phyloP scores from a whole-genome alignment of 1,284 basidiomycete species.

The Irpex sp. region DNA sequence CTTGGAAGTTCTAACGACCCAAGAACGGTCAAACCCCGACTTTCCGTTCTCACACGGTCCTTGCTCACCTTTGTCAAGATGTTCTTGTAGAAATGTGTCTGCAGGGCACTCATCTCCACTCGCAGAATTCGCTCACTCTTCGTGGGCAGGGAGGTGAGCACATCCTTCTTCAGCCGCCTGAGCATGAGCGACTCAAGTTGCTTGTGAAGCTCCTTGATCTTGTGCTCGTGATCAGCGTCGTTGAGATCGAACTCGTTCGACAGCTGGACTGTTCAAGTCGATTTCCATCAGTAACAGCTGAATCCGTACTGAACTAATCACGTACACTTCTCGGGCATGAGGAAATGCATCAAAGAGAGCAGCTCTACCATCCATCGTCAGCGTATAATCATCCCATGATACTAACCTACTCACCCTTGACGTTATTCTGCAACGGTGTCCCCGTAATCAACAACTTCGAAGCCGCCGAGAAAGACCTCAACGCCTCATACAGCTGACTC shows the following conservation, averaged over 20 bases:
- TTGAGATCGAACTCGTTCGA: constrained; percentile 94
- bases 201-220: constrained; percentile 93
- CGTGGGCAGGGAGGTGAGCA: constrained; percentile 94
- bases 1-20: constrained; percentile 79
- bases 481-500: constrained; percentile 93
- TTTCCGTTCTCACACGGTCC: background rate
- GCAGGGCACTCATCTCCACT: constrained; percentile 96
- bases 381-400: constrained; percentile 4
- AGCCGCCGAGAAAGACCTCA: constrained; percentile 85
- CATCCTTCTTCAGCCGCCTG: constrained; percentile 92
- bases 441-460: constrained; percentile 97
- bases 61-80: constrained; percentile 84
- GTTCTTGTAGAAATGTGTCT: constrained; percentile 99
- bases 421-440: constrained; percentile 98
- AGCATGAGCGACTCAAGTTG: constrained; percentile 96
- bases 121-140: constrained; percentile 98
- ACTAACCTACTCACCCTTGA: constrained; percentile 68
- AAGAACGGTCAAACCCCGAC: background rate
- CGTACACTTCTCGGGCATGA: constrained; percentile 97
- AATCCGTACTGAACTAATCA: constrained; percentile 13
- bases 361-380: constrained; percentile 61
- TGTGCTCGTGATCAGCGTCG: constrained; percentile 89
- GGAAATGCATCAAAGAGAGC: constrained; percentile 95
- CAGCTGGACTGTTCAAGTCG: constrained; percentile 36
- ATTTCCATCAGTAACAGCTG: background rate